Percentiles rank a stretch among this genome's conserved stretches.
Evolutionary conservation across 2,329 filamentous ascomycete genomes (phyloP).

Genomic region (Cladosporium sp.): DNA sequence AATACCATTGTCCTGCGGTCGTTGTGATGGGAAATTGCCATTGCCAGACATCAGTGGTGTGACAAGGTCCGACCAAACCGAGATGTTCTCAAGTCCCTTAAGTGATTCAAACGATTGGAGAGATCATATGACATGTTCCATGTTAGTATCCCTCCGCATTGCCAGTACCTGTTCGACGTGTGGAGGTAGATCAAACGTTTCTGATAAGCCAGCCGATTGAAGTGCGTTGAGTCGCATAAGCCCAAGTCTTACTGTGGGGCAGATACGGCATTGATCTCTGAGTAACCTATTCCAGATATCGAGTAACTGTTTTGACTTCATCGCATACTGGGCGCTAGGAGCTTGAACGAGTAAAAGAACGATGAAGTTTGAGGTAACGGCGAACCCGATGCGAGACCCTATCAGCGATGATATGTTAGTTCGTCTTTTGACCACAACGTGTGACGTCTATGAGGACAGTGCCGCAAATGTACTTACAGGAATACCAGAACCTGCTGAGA

Average conservation of each 20-base stretch:
- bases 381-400: slow-evolving; percentile 8
- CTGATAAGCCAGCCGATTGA: background rate
- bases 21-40: too few relatives aligned
- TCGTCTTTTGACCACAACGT: background rate
- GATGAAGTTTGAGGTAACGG: slow-evolving; percentile 4
- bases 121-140: too few relatives aligned
- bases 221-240: slow-evolving; percentile 1
- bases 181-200: slow-evolving; percentile 2
- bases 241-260: slow-evolving; percentile 2
- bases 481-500: slow-evolving; percentile 2
- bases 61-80: too few relatives aligned
- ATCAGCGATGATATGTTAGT: background rate
- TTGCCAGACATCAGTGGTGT: too few relatives aligned
- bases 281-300: slow-evolving; percentile 4
- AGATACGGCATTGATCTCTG: background rate
- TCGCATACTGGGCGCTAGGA: background rate
- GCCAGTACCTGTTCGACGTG: slow-evolving; percentile 6
- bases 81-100: too few relatives aligned
- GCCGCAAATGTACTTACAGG: background rate
- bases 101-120: too few relatives aligned
- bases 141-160: background rate
- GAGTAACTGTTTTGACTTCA: slow-evolving; percentile 4
- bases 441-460: background rate
- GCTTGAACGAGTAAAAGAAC: slow-evolving; percentile 1
- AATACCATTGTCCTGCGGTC: too few relatives aligned